phyloP scores from a whole-genome alignment of 2,329 filamentous ascomycete genomes.

The Magnaporthiopsis rhizophila region DNA sequence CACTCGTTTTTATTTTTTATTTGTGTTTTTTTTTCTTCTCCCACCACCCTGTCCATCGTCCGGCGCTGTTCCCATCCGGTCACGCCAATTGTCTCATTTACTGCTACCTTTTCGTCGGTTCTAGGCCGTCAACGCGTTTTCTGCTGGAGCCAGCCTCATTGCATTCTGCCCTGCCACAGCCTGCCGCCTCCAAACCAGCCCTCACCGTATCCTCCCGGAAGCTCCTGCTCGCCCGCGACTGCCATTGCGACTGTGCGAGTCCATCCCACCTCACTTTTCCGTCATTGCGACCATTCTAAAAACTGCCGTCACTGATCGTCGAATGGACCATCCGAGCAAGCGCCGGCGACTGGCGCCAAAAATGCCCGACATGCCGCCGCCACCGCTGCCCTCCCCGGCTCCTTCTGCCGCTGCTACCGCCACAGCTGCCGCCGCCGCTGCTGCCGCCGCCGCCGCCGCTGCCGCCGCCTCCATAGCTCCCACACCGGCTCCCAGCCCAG shows the following conservation, averaged over 20 bases:
- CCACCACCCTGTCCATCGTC: not conserved
- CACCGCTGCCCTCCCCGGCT: constrained; percentile 12
- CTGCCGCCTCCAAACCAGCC: not conserved
- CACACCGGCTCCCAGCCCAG: not conserved
- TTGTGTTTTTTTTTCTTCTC: not conserved
- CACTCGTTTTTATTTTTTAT: not conserved
- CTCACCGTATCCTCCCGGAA: not conserved
- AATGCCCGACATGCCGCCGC: constrained; percentile 15
- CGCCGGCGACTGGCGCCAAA: constrained; percentile 21
- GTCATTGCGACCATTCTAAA: no score
- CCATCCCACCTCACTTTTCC: not conserved
- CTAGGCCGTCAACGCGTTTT: not conserved
- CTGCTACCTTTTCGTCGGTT: not conserved
- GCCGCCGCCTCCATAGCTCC: not conserved
- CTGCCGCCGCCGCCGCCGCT: no score
- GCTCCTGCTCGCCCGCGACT: not conserved
- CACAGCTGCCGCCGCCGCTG: no score
- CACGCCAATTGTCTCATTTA: not conserved
- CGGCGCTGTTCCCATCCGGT: not conserved
- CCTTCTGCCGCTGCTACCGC: not conserved
- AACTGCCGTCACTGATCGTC: not conserved
- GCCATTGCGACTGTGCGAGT: not conserved
- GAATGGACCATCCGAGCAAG: constrained; percentile 21
- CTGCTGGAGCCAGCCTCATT: not conserved
- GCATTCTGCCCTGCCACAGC: not conserved